phyloP scores from a whole-genome alignment of 106 monocot genomes.

The Dendrobium officinale region DNA sequence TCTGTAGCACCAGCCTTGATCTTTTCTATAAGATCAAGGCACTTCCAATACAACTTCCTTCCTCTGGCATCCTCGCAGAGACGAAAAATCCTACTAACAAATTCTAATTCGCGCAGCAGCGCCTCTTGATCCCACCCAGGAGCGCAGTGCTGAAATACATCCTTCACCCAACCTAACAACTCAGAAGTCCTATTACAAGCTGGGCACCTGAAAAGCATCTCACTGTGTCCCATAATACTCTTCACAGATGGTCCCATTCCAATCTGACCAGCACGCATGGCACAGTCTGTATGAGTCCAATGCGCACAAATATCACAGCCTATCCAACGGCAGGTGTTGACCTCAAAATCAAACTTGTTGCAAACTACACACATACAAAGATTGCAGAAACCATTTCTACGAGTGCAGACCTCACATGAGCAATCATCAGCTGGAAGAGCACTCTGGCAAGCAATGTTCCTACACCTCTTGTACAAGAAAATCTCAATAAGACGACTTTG shows the following conservation, averaged over 20 bases:
- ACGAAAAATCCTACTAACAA: conserved; percentile 81
- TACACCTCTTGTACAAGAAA: conserved; percentile 87
- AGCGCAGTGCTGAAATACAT: conserved; percentile 96
- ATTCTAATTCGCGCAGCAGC: conserved; percentile 69
- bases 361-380: conserved; percentile 97
- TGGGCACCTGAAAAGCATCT: conserved; percentile 97
- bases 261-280: conserved; percentile 75
- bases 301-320: conserved; percentile 94
- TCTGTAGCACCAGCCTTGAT: conserved; percentile 58
- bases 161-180: conserved; percentile 90
- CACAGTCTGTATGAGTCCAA: conserved; percentile 98
- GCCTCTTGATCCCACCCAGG: conserved; percentile 72
- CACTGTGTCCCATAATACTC: conserved; percentile 29
- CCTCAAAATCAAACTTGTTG: conserved; percentile 98
- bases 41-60: conserved; percentile 78
- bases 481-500: conserved; percentile 74
- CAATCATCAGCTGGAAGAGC: conserved; percentile 89
- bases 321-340: conserved; percentile 98
- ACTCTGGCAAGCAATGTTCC: conserved; percentile 89
- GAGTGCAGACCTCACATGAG: conserved; percentile 66
- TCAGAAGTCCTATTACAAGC: conserved; percentile 90
- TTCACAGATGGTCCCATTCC: conserved; percentile 61
- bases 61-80: conserved; percentile 78
- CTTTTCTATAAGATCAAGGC: conserved; percentile 73
- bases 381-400: conserved; percentile 85